These are phyloP conservation scores for Melanogaster broomeanus DNA, from an alignment of 768 basidiomycete genomes.

Conservation along the genomic window DNA sequence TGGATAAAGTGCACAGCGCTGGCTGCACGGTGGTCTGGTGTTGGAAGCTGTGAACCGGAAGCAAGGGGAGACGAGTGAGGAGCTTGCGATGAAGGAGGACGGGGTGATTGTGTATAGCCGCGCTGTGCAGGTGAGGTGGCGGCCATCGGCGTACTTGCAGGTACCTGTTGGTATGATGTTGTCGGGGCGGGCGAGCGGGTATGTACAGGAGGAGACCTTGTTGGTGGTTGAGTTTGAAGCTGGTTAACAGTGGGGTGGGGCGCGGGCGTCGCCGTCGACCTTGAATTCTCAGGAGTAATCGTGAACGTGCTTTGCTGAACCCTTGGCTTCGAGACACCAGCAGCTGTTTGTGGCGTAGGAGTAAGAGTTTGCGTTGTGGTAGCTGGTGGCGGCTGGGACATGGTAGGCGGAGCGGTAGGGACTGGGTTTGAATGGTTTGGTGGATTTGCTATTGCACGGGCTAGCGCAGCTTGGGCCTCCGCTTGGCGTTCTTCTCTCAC, in stretches of 20 bases:
- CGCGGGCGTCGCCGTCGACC: slow-evolving; percentile 31
- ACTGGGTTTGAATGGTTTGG: slow-evolving; percentile 30
- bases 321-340: slow-evolving; percentile 24
- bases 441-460: slow-evolving; percentile 31
- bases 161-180: slow-evolving; percentile 22
- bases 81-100: slow-evolving; percentile 33
- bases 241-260: slow-evolving; percentile 35
- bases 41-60: slow-evolving; percentile 30
- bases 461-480: slow-evolving; percentile 19
- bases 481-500: slow-evolving; percentile 28
- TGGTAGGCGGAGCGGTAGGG: slow-evolving; percentile 34
- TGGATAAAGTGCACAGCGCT: slow-evolving; percentile 28
- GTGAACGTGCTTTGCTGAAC: slow-evolving; percentile 21
- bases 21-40: slow-evolving; percentile 23
- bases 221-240: slow-evolving; percentile 29
- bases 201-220: slow-evolving; percentile 32
- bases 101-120: slow-evolving; percentile 36
- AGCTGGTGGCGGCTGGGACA: slow-evolving; percentile 37
- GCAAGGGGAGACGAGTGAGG: slow-evolving; percentile 32
- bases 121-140: slow-evolving; percentile 32
- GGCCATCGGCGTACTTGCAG: slow-evolving; percentile 19
- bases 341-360: slow-evolving; percentile 30
- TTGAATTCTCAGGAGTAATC: slow-evolving; percentile 29
- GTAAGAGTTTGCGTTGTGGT: slow-evolving; percentile 29
- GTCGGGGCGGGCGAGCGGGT: slow-evolving; percentile 26